These are phyloP conservation scores for Mayamaea pseudoterrestris DNA, from an alignment of 108 stramenopile species.

Conservation along the genomic window DNA sequence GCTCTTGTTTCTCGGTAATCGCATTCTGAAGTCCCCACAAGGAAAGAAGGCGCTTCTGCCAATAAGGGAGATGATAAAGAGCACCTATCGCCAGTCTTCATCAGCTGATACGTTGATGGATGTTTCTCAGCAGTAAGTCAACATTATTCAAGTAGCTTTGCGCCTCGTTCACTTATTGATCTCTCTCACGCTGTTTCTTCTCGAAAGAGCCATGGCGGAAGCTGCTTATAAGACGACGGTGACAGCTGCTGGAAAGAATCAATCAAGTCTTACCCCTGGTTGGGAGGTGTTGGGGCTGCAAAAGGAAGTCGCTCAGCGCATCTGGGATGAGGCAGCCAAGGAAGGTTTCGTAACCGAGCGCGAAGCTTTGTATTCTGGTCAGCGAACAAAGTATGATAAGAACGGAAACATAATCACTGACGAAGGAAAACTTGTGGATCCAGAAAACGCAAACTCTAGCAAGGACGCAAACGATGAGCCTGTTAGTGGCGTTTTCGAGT, in stretches of 20 bases:
- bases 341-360: constrained; percentile 52
- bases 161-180: background rate
- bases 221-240: constrained; percentile 65
- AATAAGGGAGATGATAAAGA: constrained; percentile 47
- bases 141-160: background rate
- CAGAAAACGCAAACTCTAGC: constrained; percentile 38
- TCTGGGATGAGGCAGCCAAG: constrained; percentile 55
- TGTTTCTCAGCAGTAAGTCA: constrained; percentile 48
- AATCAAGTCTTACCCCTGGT: constrained; percentile 50
- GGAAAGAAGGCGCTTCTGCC: constrained; percentile 30
- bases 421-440: constrained; percentile 39
- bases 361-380: constrained; percentile 42
- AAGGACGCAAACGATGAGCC: constrained; percentile 18
- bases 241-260: constrained; percentile 35
- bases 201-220: constrained; percentile 61
- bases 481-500: constrained; percentile 48
- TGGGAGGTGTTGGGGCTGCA: constrained; percentile 80
- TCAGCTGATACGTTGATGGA: constrained; percentile 36
- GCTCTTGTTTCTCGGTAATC: constrained; percentile 66
- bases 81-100: constrained; percentile 27
- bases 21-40: constrained; percentile 55
- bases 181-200: constrained; percentile 1
- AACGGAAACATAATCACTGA: constrained; percentile 31
- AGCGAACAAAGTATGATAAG: constrained; percentile 36
- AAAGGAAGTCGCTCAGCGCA: constrained; percentile 47